Base-by-base conservation (phyloP, 1,284 basidiomycete genomes). In the Puccinia hordei region DNA sequence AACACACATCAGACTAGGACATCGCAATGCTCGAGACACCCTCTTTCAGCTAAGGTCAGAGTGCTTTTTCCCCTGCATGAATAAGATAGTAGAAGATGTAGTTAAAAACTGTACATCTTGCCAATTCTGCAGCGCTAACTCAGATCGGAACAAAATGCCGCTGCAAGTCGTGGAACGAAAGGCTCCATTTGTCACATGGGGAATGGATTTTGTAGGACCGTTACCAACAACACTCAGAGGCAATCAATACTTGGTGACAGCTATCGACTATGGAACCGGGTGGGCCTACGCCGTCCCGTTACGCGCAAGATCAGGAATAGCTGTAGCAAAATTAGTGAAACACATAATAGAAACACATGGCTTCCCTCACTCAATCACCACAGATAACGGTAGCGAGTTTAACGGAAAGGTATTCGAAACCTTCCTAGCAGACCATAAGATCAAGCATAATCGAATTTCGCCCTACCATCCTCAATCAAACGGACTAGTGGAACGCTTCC, bases 121-220 rank as follows among this genome's bases (percentile, higher is more conserved):
- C 17, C 69, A 72, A 27, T 24, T 51, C 49, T 51, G 30, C 17
- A 15, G 15, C 22, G 2, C 22, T 1, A 19, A 22, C 4, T 27
- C 69, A n/a, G 30, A 49, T 22, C 53, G 27, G 17, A 57, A 57
- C 53, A 57, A 57, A 19, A 46, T 72, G n/a, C 69, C 69, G 15
- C 2, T 72, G 15, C 69, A 51, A 19, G 22, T 53, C 1, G 12
- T 72, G 0, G 27, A 30, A 10, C 49, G 46, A 4, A 49, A 49
- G 27, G 35, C 15, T 13, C 69, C 49, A 0, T 72, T 72, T 49
- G 35, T 19, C 10, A 72, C 35, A 6, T 72, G 68, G 68, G 68
- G 41, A 13, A 44, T 72, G 46, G 46, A 72, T 22, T 72, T 72
- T 55, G 69, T 72, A 5, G 69, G 38, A 10, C 69, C 69, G 0